Evolutionary conservation across 177 flowering plant species (phyloP).

Genomic region (Vitis hybrid): DNA sequence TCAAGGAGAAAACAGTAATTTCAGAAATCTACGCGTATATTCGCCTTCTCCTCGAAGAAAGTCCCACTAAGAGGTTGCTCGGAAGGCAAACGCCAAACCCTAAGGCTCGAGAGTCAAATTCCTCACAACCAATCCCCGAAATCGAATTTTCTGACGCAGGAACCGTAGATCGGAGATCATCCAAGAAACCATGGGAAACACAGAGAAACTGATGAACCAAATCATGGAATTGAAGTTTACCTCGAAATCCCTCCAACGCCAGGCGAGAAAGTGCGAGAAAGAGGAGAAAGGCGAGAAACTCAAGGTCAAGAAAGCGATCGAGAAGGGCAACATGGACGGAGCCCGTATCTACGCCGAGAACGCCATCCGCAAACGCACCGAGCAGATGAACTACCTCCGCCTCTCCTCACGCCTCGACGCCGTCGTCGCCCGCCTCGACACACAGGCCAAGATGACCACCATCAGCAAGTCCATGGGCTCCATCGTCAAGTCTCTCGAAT

Average conservation of each 20-base stretch:
- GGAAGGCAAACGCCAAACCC: too few relatives aligned
- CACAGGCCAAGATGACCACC: conserved; percentile 61
- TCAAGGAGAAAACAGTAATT: too few relatives aligned
- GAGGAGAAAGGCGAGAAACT: conserved; percentile 65
- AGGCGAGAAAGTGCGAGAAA: conserved; percentile 65
- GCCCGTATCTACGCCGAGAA: conserved; percentile 74
- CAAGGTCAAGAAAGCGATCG: conserved; percentile 70
- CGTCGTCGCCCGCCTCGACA: conserved; percentile 64
- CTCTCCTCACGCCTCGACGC: conserved; percentile 62
- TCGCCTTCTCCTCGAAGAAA: too few relatives aligned
- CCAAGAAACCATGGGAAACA: conserved; percentile 40
- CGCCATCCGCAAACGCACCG: conserved; percentile 64
- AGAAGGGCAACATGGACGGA: conserved; percentile 72
- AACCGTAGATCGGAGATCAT: too few relatives aligned
- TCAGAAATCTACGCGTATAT: too few relatives aligned
- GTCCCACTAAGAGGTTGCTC: accelerated
- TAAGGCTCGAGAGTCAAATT: too few relatives aligned
- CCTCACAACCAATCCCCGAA: too few relatives aligned
- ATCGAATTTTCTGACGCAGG: too few relatives aligned
- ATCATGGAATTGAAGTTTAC: conserved; percentile 75
- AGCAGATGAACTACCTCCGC: conserved; percentile 72
- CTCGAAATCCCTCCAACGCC: conserved; percentile 59
- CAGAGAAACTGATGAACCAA: conserved; percentile 68
- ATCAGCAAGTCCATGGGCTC: conserved; percentile 54
- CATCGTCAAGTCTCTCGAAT: conserved; percentile 62